These are phyloP conservation scores for Talaromyces adpressus DNA, from an alignment of 495 filamentous ascomycete genomes.

Conservation along the genomic window DNA sequence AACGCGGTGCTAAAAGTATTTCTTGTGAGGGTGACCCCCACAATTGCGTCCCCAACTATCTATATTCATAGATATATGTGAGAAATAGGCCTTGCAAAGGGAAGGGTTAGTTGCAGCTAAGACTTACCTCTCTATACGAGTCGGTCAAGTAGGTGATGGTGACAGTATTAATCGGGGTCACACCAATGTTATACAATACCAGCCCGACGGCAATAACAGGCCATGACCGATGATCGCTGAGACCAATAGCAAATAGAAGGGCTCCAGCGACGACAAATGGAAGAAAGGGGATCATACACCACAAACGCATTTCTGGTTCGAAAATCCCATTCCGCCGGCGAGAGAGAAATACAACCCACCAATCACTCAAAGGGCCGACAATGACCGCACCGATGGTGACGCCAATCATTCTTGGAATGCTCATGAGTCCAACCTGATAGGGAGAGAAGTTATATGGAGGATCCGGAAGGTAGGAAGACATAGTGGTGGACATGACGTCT, in stretches of 20 bases:
- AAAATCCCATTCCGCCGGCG: conserved; percentile 26
- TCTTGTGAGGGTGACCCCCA: conserved; percentile 21
- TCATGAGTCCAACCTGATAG: conserved; percentile 29
- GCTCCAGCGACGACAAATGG: conserved; percentile 21
- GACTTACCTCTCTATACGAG: conserved; percentile 26
- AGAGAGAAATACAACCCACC: conserved; percentile 19
- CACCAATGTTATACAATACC: conserved; percentile 18
- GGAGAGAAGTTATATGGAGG: conserved; percentile 33
- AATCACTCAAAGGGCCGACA: conserved; percentile 29
- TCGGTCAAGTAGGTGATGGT: conserved; percentile 28
- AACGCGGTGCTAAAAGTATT: conserved; percentile 18
- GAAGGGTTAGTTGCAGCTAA: too few relatives aligned
- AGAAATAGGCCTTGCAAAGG: background rate
- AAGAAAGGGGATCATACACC: conserved; percentile 15
- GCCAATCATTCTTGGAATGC: conserved; percentile 29
- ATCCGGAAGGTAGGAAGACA: conserved; percentile 23
- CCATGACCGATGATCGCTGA: conserved; percentile 24
- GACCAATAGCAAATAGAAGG: conserved; percentile 26
- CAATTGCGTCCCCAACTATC: conserved; percentile 24
- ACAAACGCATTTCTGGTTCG: conserved; percentile 32
- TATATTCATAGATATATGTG: conserved; percentile 6
- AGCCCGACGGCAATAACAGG: conserved; percentile 21
- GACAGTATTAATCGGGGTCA: conserved; percentile 19
- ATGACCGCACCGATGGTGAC: conserved; percentile 23
- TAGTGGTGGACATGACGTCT: conserved; percentile 23